Evolutionary conservation across 768 basidiomycete genomes (phyloP).

Genomic region (Naganishia kalamii): DNA sequence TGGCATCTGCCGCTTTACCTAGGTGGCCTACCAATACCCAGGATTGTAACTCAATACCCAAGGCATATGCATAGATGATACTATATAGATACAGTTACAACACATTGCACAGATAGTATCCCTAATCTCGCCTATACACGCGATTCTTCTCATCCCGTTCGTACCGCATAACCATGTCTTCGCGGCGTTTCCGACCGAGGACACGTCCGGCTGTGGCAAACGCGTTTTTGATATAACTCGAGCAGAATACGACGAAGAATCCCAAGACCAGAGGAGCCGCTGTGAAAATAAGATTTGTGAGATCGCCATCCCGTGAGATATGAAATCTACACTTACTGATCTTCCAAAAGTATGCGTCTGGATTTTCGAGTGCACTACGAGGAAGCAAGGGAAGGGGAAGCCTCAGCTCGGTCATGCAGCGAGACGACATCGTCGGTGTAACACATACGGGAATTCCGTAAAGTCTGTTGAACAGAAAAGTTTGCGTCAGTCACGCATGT

Average conservation of each 20-base stretch:
- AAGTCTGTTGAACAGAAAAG: not conserved
- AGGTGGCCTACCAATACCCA: not conserved
- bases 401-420: not conserved
- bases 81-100: not conserved
- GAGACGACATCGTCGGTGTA: not conserved
- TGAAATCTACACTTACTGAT: slow-evolving; percentile 22
- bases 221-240: slow-evolving; percentile 32
- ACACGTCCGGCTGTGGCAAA: slow-evolving; percentile 25
- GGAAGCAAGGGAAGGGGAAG: not conserved
- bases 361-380: not conserved
- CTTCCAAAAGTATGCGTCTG: slow-evolving; percentile 37
- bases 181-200: slow-evolving; percentile 25
- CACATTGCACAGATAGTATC: not conserved
- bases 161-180: slow-evolving; percentile 19
- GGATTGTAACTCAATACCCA: not conserved
- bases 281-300: not conserved
- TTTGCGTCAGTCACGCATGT: not conserved
- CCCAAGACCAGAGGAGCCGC: slow-evolving; percentile 34
- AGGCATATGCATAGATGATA: not conserved
- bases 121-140: slow-evolving; percentile 2
- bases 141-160: slow-evolving; percentile 14
- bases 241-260: slow-evolving; percentile 44
- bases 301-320: too few relatives aligned
- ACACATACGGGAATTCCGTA: not conserved
- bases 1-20: slow-evolving; percentile 25